Conservation (phyloP, 1,139 yeast species). For the Yamadazyma triangularis region DNA sequence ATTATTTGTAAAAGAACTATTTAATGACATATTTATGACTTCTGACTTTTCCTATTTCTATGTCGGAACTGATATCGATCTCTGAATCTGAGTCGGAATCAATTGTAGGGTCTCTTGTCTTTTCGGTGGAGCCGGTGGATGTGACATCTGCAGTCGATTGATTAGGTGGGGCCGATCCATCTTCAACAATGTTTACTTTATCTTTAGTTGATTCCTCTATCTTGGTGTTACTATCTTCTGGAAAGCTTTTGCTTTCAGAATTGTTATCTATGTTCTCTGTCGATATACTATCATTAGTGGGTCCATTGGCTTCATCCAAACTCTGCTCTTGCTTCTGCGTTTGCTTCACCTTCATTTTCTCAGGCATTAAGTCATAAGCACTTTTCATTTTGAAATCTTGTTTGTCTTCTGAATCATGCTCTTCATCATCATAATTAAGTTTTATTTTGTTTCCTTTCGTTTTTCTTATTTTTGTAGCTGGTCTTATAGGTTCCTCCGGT, state of each 20-base stretch:
- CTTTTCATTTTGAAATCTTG: constrained; percentile 44
- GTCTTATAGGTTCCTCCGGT: too few relatives aligned
- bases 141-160: too few relatives aligned
- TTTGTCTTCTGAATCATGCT: constrained; percentile 24
- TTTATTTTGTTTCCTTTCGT: constrained; percentile 16
- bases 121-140: too few relatives aligned
- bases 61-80: constrained; percentile 1
- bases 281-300: too few relatives aligned
- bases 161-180: too few relatives aligned
- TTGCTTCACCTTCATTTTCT: neutral
- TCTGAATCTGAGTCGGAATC: constrained; percentile 20
- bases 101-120: constrained; percentile 16
- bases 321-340: too few relatives aligned
- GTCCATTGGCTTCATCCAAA: constrained; percentile 7
- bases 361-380: constrained; percentile 31
- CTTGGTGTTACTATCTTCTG: too few relatives aligned
- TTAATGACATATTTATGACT: constrained; percentile 2
- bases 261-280: too few relatives aligned
- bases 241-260: too few relatives aligned
- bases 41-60: neutral
- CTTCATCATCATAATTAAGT: constrained; percentile 10
- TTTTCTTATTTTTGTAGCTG: constrained; percentile 17
- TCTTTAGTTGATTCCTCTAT: too few relatives aligned
- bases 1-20: neutral
- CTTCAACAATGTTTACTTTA: too few relatives aligned